Evolutionary conservation across 2,329 filamentous ascomycete species (phyloP).

Genomic region (Sporothrix phasma): DNA sequence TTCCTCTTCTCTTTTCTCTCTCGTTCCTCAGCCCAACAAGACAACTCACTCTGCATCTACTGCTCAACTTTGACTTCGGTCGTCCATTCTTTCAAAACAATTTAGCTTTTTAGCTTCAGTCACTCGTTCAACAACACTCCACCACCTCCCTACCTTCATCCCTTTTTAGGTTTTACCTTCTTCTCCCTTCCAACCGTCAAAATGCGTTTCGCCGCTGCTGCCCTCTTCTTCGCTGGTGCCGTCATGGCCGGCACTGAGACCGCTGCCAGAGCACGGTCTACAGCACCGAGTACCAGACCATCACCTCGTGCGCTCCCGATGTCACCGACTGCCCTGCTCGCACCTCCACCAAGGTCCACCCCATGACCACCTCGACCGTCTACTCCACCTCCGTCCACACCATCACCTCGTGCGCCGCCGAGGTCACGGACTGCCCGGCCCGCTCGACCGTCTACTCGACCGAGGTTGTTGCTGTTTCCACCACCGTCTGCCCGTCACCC

Average conservation of each 20-base stretch:
- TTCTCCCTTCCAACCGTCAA: constrained; percentile 34
- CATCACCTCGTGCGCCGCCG: constrained; percentile 50
- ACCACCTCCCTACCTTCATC: constrained; percentile 15
- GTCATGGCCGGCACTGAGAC: constrained; percentile 26
- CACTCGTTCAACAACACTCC: constrained; percentile 21
- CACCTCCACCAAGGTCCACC: constrained; percentile 24
- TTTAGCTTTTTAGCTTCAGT: constrained; percentile 21
- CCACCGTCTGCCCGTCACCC: constrained; percentile 33
- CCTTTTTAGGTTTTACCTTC: constrained; percentile 6
- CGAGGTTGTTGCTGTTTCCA: constrained; percentile 32
- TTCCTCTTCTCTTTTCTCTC: constrained; percentile 18
- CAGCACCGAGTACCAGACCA: constrained; percentile 48
- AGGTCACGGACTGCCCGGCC: constrained; percentile 53
- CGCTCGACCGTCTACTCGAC: constrained; percentile 31
- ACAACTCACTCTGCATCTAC: constrained; percentile 24
- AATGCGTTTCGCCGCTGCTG: constrained; percentile 51
- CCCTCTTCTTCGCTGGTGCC: constrained; percentile 40
- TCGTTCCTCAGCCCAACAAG: constrained; percentile 28
- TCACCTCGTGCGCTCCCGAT: constrained; percentile 48
- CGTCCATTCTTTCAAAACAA: constrained; percentile 31
- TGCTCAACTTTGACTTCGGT: constrained; percentile 32
- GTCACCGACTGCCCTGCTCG: constrained; percentile 42
- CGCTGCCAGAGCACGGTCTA: constrained; percentile 37
- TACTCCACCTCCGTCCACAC: constrained; percentile 50
- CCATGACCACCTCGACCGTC: constrained; percentile 34